phyloP scores from a whole-genome alignment of 2,329 filamentous ascomycete genomes.

The Malbranchea zuffiana region DNA sequence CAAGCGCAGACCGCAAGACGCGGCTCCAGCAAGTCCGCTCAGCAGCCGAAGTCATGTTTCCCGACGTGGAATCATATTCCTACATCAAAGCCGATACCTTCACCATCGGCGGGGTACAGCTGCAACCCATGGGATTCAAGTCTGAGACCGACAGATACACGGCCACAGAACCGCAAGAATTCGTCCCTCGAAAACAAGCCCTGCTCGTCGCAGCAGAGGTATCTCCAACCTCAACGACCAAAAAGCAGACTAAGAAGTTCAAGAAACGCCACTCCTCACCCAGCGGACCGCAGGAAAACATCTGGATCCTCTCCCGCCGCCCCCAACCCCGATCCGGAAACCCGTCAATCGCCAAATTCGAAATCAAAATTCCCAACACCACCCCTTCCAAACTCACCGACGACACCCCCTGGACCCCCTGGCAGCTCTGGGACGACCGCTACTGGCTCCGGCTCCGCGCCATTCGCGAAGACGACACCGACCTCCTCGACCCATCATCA shows the following conservation, averaged over 20 bases:
- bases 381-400: background rate
- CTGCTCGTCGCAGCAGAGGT: background rate
- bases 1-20: conserved; percentile 29
- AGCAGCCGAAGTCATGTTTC: no score
- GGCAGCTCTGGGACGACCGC: conserved; percentile 44
- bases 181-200: conserved; percentile 2
- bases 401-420: conserved; percentile 24
- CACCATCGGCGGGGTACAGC: conserved; percentile 40
- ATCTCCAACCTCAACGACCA: no score
- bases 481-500: no score
- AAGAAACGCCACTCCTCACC: background rate
- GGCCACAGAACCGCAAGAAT: background rate
- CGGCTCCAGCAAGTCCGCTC: no score
- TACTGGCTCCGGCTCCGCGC: conserved; percentile 45
- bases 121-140: conserved; percentile 27
- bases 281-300: conserved; percentile 14
- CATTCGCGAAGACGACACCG: no score
- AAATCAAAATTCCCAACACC: conserved; percentile 16
- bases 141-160: background rate
- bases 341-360: conserved; percentile 15
- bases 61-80: no score
- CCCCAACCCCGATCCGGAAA: conserved; percentile 25
- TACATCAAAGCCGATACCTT: no score
- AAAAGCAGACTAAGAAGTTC: background rate
- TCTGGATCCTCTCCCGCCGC: conserved; percentile 31